Base-by-base conservation (phyloP, 2,329 filamentous ascomycete genomes). In the Fonsecaea pedrosoi region DNA sequence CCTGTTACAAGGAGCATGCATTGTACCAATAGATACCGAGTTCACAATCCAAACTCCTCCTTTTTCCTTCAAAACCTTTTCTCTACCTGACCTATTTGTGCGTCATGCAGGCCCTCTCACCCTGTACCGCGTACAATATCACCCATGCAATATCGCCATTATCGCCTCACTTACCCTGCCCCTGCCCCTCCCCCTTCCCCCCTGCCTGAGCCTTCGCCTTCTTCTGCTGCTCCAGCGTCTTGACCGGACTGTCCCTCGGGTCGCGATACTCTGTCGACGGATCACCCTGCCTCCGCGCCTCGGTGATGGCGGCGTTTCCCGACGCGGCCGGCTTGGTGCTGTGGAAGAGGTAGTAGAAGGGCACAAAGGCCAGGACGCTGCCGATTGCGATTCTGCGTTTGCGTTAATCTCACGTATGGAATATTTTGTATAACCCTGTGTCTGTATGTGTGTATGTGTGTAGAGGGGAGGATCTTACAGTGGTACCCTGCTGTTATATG, bases 171-270 rank as follows among this genome's bases (percentile, higher is more conserved):
- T 25, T 25, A 25, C 25, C 25, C 15, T 45, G n/a, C n/a, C 5
- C 9, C 42, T 25, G 8, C n/a, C 40, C 55, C 35, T 42, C 57
- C 12, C 42, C 25, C 8, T 55, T 37, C 8, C 42, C 58, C 21
- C 66, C 64, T 25, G 1, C 25, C 25, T 25, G 25, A 25, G 25
- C 25, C 25, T 25, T 25, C 25, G 2, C 25, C 55, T 45, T 59
- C 57, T 60, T 67, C 56, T 69, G 67, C 64, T 69, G 61, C 55
- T 65, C 64, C 34, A 70, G 12, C 15, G 69, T 69, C 59, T 70
- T 70, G 42, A 69, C 66, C 4, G 42, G 32, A 57, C 58, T 65
- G 25, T 70, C 69, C 54, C 69, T 60, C 4, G 69, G 69, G 48
- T 70, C 69, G 56, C 69, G 50, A 7, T 13, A 10, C 55, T 70